A percentile compares a stretch with the other conserved stretches of the same genome.
Conservation (phyloP, 1,284 basidiomycete genomes). For the Anthracocystis setariae region DNA sequence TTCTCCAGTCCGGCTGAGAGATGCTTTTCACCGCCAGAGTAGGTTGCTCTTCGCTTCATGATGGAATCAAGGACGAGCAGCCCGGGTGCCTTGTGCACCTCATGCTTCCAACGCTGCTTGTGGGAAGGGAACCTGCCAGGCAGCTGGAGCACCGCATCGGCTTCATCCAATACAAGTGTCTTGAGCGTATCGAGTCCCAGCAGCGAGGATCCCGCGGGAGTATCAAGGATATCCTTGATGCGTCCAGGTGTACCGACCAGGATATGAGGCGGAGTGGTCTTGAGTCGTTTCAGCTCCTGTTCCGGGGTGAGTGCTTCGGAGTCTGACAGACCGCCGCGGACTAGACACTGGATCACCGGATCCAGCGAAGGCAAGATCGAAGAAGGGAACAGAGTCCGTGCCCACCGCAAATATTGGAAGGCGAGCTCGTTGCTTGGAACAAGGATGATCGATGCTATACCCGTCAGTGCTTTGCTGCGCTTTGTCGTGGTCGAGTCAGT, state of each 20-base stretch:
- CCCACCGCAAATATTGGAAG: constrained; percentile 61
- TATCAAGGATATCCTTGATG: constrained; percentile 54
- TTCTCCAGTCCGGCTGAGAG: constrained; percentile 60
- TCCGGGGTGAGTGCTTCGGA: constrained; percentile 22
- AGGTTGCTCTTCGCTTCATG: constrained; percentile 57
- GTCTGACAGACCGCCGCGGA: constrained; percentile 45
- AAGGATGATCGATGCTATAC: constrained; percentile 57
- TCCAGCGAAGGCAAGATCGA: constrained; percentile 41
- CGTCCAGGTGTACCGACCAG: constrained; percentile 63
- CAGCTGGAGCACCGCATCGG: constrained; percentile 62
- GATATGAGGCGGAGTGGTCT: constrained; percentile 55
- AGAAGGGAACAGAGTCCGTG: constrained; percentile 48
- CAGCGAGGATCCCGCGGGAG: constrained; percentile 42
- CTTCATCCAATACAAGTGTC: constrained; percentile 64
- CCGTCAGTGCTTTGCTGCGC: constrained; percentile 38
- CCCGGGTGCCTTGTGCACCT: constrained; percentile 59
- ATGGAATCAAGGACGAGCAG: constrained; percentile 56
- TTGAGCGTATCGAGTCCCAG: constrained; percentile 57
- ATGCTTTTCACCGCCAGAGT: constrained; percentile 57
- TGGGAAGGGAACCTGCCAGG: constrained; percentile 62
- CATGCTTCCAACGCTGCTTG: constrained; percentile 61
- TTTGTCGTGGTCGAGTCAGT: constrained; percentile 3
- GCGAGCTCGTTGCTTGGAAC: constrained; percentile 66
- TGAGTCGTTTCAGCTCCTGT: constrained; percentile 49
- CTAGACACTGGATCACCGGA: constrained; percentile 56